Base-by-base conservation (phyloP, 805 yeast species). In the Trichomonascus vanleenenianus region DNA sequence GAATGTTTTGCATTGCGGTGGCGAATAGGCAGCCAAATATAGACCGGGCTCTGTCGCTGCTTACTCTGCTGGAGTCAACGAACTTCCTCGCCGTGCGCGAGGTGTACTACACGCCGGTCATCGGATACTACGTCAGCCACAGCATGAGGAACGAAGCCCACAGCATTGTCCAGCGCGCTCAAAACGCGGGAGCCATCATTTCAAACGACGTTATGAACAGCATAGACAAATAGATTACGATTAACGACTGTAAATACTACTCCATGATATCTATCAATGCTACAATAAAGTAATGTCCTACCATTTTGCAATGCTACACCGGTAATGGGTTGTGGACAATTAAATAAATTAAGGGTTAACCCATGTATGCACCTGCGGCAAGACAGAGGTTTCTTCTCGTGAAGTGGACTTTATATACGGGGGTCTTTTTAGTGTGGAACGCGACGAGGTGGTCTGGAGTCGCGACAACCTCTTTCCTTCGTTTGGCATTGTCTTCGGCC, bases 381-480 rank as follows among this genome's bases (percentile, higher is more conserved):
- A 93, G 72, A 56, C 95, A 89, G 54, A 93, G 67, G 66, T 93
- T 93, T 49, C 95, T 72, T 62, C 95, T 73, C 1, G 97, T 91
- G 61, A 93, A 91, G 58, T 83, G 88, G 31, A 93, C 95, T 56
- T 85, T 86, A 68, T 83, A 93, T 22, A 93, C 93, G 3, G 97
- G 96, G 0, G 97, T 88, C 64, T 81, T 82, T 66, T 88, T 93
- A 0, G 99, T 91, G 64, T 85, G 85, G 62, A 83, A 93, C 16
- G 93, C 93, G 3, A 95, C 88, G 79, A 93, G 76, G 57, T 91
- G 94, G 63, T 93, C 98, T 42, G 79, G 75, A 2, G 94, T 78
- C 9, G 95, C 88, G n/a, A 80, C 74, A 20, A 85, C 74, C 50
- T 86, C 91, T 49, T 82, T 74, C 54, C 75, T 75, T 48, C 78